phyloP scores from a whole-genome alignment of 345 rosid genomes.

The Diplotaxis tenuifolia region DNA sequence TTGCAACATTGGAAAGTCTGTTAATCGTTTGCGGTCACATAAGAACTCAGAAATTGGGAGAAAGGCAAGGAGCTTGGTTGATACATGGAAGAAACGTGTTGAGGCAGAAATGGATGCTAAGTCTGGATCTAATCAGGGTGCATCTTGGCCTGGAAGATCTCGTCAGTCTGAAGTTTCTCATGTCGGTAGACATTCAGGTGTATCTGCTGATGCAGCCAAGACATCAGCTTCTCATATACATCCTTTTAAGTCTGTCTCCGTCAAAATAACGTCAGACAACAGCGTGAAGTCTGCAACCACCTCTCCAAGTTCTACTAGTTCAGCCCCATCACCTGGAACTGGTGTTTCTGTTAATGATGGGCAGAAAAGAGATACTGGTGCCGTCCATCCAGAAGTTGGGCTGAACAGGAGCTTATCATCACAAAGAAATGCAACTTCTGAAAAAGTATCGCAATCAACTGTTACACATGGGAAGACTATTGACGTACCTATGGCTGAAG shows the following conservation, averaged over 20 bases:
- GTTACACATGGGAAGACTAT: constrained; percentile 49
- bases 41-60: constrained; percentile 80
- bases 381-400: constrained; percentile 49
- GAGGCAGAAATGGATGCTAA: constrained; percentile 95
- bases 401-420: constrained; percentile 48
- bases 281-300: constrained; percentile 47
- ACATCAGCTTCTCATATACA: constrained; percentile 56
- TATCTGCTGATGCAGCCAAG: constrained; percentile 58
- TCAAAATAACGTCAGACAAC: constrained; percentile 50
- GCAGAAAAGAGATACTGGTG: constrained; percentile 43
- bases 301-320: constrained; percentile 58
- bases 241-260: constrained; percentile 56
- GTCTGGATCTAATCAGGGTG: constrained; percentile 60
- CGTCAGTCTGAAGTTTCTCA: constrained; percentile 43
- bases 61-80: constrained; percentile 88
- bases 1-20: constrained; percentile 89
- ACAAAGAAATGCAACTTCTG: constrained; percentile 50
- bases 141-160: constrained; percentile 60
- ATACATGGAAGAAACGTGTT: constrained; percentile 94
- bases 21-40: constrained; percentile 78
- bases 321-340: constrained; percentile 46
- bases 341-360: constrained; percentile 54
- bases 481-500: constrained; percentile 55
- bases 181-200: constrained; percentile 54
- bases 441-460: constrained; percentile 54